phyloP scores from a whole-genome alignment of 192 early-diverging fungal species.

The Coemansia sp. region DNA sequence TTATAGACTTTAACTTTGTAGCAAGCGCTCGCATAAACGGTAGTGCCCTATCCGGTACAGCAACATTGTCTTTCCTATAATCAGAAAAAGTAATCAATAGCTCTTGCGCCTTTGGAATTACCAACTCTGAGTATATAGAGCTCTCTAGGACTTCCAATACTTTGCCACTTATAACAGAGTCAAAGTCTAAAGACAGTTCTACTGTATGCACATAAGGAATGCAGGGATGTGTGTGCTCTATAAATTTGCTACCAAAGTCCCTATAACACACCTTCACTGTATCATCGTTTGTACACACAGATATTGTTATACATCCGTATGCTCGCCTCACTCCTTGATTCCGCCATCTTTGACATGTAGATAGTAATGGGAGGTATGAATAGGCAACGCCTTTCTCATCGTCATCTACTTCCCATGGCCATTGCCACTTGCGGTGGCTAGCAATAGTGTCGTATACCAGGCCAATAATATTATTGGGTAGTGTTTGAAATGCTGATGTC shows the following conservation, averaged over 20 bases:
- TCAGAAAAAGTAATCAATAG: neutral
- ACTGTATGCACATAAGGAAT: neutral
- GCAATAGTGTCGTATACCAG: neutral
- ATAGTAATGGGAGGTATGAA: neutral
- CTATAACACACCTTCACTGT: neutral
- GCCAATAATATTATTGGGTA: neutral
- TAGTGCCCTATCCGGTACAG: neutral
- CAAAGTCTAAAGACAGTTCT: neutral
- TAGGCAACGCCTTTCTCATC: neutral
- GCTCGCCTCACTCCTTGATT: neutral
- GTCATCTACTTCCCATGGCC: neutral
- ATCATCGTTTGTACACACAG: neutral
- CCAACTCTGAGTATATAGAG: neutral
- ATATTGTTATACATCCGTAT: neutral
- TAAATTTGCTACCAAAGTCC: neutral
- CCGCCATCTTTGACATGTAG: neutral
- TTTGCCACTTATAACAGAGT: neutral
- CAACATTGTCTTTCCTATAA: neutral
- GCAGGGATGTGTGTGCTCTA: neutral
- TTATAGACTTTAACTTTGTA: neutral
- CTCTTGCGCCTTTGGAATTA: neutral
- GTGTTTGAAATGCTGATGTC: neutral
- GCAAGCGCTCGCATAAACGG: constrained; percentile 5
- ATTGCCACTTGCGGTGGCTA: neutral
- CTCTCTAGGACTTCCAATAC: neutral